phyloP scores from a whole-genome alignment of 148 eudicot genomes.

The Arbutus unedo region DNA sequence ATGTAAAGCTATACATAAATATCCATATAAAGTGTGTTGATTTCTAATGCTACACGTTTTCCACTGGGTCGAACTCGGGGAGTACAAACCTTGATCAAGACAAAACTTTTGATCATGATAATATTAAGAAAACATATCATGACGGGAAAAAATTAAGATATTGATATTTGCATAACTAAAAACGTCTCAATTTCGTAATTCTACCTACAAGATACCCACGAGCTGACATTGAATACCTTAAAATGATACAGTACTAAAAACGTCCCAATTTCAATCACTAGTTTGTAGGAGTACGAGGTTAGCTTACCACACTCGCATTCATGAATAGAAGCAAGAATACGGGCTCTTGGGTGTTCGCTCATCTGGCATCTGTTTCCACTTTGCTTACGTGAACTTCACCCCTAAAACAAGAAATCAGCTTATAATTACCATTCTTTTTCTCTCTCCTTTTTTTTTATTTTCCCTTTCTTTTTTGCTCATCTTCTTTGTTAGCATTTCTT shows the following conservation, averaged over 20 bases:
- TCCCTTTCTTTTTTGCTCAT: not conserved
- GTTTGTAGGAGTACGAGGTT: not conserved
- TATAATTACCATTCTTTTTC: not conserved
- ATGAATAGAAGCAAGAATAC: not conserved
- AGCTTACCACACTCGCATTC: not conserved
- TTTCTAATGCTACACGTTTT: too few relatives aligned
- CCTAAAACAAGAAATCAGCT: not conserved
- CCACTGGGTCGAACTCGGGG: too few relatives aligned
- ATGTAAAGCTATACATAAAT: too few relatives aligned
- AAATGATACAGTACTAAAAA: not conserved
- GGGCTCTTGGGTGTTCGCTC: not conserved
- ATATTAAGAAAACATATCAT: too few relatives aligned
- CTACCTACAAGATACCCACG: too few relatives aligned
- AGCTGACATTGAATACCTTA: too few relatives aligned
- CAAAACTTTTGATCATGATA: too few relatives aligned
- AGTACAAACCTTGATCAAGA: too few relatives aligned
- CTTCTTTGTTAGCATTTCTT: slow-evolving; percentile 2
- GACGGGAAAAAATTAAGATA: too few relatives aligned
- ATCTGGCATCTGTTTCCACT: not conserved
- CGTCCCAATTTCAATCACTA: not conserved
- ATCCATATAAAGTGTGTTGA: too few relatives aligned
- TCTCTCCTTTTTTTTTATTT: not conserved
- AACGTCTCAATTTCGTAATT: too few relatives aligned
- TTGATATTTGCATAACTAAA: too few relatives aligned
- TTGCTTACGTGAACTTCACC: not conserved